Percentiles rank a stretch among this genome's conserved stretches.
These are phyloP conservation scores for Prunus salicina DNA, from an alignment of 306 rosid genomes.

Conservation along the genomic window DNA sequence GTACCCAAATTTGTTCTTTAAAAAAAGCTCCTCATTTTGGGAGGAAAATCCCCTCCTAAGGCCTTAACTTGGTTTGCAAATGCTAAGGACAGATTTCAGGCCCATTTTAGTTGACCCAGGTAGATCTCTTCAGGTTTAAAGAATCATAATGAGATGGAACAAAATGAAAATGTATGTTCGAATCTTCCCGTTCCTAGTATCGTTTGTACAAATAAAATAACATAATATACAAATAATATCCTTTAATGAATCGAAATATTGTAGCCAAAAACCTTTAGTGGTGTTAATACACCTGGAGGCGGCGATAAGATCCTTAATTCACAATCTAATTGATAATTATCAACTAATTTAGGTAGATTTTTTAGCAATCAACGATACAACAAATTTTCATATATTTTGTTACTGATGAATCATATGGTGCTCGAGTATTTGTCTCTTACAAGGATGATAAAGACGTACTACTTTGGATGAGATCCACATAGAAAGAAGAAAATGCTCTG, in stretches of 20 bases:
- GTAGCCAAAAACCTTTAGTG: no score
- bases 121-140: not conserved
- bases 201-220: no score
- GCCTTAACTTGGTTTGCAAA: not conserved
- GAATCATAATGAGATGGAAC: not conserved
- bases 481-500: not conserved
- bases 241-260: no score
- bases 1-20: not conserved
- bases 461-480: constrained; percentile 7
- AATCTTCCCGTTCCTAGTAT: no score
- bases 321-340: no score
- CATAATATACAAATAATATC: no score
- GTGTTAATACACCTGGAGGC: no score
- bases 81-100: not conserved
- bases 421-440: not conserved
- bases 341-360: no score
- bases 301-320: no score
- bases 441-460: not conserved
- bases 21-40: not conserved
- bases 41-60: not conserved
- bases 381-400: no score
- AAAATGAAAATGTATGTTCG: not conserved
- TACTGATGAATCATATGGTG: not conserved
- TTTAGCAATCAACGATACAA: no score
- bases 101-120: not conserved